Conservation (phyloP, 176 grass and related monocot species). For the Oryza meyeriana region DNA sequence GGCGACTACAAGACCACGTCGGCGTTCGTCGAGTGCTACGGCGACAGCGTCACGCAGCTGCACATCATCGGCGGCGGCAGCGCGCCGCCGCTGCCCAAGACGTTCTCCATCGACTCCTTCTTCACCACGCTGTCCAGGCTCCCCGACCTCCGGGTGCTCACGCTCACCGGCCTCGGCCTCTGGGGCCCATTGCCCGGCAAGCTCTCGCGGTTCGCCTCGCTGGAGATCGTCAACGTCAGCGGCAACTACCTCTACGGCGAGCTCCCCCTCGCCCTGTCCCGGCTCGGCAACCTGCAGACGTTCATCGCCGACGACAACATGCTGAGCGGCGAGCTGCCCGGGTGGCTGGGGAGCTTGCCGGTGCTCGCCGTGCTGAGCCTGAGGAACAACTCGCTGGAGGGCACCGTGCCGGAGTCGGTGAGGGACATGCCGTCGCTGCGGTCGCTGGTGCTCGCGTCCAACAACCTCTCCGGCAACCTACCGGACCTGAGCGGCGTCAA, state of each 20-base stretch:
- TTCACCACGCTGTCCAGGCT: constrained; percentile 84
- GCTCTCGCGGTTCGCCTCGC: constrained; percentile 57
- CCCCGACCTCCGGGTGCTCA: constrained; percentile 79
- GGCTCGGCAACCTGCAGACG: constrained; percentile 68
- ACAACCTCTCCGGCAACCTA: constrained; percentile 69
- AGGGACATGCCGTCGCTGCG: constrained; percentile 41
- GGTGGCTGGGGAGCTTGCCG: constrained; percentile 47
- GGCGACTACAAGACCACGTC: constrained; percentile 53
- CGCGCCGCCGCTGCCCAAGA: constrained; percentile 45
- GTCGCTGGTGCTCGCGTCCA: constrained; percentile 61
- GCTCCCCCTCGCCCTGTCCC: constrained; percentile 59
- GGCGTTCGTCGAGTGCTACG: constrained; percentile 81
- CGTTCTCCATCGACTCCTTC: constrained; percentile 74
- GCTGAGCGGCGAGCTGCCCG: constrained; percentile 60
- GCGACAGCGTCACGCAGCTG: constrained; percentile 89
- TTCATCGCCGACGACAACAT: constrained; percentile 87
- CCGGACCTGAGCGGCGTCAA: constrained; percentile 64
- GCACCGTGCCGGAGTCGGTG: constrained; percentile 58
- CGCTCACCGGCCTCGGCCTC: constrained; percentile 71
- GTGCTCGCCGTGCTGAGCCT: constrained; percentile 74
- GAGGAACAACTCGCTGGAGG: constrained; percentile 71
- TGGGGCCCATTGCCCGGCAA: constrained; percentile 83
- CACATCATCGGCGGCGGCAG: constrained; percentile 60
- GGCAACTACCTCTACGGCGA: constrained; percentile 79
- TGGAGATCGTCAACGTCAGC: constrained; percentile 93